Base-by-base conservation (phyloP, 345 rosid species). In the Angophora floribunda region DNA sequence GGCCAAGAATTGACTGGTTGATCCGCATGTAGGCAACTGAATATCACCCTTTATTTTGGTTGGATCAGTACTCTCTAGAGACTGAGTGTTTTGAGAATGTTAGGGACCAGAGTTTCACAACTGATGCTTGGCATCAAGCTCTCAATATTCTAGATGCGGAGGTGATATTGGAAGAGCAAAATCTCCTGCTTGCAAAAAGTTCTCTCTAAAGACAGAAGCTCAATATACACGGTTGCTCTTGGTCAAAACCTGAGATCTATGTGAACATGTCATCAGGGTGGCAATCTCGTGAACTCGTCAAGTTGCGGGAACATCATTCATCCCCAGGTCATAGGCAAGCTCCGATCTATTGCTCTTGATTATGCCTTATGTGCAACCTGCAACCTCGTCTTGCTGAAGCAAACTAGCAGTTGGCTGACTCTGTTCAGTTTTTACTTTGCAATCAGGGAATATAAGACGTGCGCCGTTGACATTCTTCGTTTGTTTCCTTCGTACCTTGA, bases 181-280 rank as follows among this genome's bases (percentile, higher is more conserved):
- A 92, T 88, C 93, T 92, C 51, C 93, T 89, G 32, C 53, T 92
- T 59, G 94, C 93, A 86, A 89, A 92, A 94, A 88, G 93, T 93
- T 45, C 87, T 92, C 61, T 92, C 93, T 6, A 93, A 92, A 10
- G 91, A 94, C 86, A 87, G 92, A 88, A 92, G 88, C 88, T 51
- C 86, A 87, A 92, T 90, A 36, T 91, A 91, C 86, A 89, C 88
- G 94, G 92, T 86, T 94, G 94, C 50, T 57, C 87, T 61, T 90
- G 91, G 91, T 92, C 93, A 51, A 87, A 89, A 75, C 91, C 57
- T 53, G 93, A 88, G 93, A 94, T 90, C 88, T 93, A 47, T 94
- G 93, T 67, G 89, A 94, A 93, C 95, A 94, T 85, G 92, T 93
- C 52, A 86, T 93, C 80, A 93, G 90, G 93, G 92, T 93, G 88